Evolutionary conservation across 2,329 filamentous ascomycete species (phyloP), one percentile per base, ranked within the genome.

Genomic region (Beauveria medogensis): DNA sequence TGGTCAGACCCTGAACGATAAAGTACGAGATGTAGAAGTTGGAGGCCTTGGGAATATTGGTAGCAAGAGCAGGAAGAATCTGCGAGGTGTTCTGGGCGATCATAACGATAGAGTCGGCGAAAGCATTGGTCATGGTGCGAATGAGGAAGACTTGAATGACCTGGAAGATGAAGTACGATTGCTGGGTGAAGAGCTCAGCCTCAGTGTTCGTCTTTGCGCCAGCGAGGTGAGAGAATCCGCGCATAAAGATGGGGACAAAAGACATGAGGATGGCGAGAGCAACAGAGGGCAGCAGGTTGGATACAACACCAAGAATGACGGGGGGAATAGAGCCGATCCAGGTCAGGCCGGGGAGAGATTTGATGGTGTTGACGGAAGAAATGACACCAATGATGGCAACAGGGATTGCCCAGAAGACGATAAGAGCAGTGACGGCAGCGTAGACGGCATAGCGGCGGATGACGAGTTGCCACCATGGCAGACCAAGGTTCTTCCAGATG

Each of bases 1-100:
- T 84, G 0, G 86, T 88, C 54, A 96, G 77, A 55, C 91, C 92
- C 72, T 96, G 91, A 1, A 96, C 79, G 46, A 96, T 85, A 66
- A 96, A 92, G 75, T 95, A 96, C 16, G 75, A 90, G 57, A 97
- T 88, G 75, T 97, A 99, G 71, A 97, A 95, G 75, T 96, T 97
- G 63, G 92, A 92, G 0, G 91, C 87, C 60, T 84, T 87, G 20
- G 94, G 94, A 6, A 99, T 79, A 62, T 90, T 88, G 18, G 79
- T 69, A 0, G 92, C 88, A 4, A 96, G 80, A 44, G 95, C 74
- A 0, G 71, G 75, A 0, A 91, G 84, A 7, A 85, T 82, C 0
- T 75, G 75, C 2, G 77, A 71, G 0, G 92, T 91, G 4, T 91
- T 67, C 0, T 85, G 44, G 16, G 86, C 77, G 53, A 95, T 86